phyloP scores from a whole-genome alignment of 176 grass and related monocot species.

The Musa troglodytarum region DNA sequence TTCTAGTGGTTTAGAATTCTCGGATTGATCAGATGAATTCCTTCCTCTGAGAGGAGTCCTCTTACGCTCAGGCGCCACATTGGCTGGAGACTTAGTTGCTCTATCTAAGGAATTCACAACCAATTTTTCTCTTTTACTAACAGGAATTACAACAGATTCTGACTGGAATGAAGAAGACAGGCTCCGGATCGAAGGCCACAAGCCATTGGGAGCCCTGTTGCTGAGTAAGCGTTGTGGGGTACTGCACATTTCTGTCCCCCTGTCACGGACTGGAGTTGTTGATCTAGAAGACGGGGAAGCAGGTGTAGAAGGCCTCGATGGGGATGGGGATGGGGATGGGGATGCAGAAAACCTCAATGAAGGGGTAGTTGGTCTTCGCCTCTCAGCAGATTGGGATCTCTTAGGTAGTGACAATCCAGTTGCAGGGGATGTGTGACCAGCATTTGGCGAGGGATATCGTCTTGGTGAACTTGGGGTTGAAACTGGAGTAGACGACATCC shows the following conservation, averaged over 20 bases:
- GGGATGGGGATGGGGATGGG: background rate
- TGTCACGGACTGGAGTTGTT: constrained; percentile 49
- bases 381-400: constrained; percentile 59
- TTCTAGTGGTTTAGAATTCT: constrained; percentile 29
- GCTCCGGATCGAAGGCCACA: constrained; percentile 81
- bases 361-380: constrained; percentile 56
- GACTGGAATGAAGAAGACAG: constrained; percentile 68
- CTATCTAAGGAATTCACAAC: constrained; percentile 26
- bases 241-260: constrained; percentile 30
- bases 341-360: constrained; percentile 44
- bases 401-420: constrained; percentile 31
- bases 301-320: constrained; percentile 34
- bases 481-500: constrained; percentile 14
- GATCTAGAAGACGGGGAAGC: constrained; percentile 61
- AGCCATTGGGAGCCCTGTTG: constrained; percentile 47
- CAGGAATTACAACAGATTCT: constrained; percentile 28
- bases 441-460: constrained; percentile 46
- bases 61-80: constrained; percentile 41
- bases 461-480: constrained; percentile 24
- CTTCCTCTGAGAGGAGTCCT: constrained; percentile 63
- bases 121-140: constrained; percentile 29
- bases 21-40: constrained; percentile 46
- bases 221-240: constrained; percentile 27
- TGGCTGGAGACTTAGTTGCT: constrained; percentile 16
- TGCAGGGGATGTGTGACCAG: constrained; percentile 9